Evolutionary conservation across 1,284 basidiomycete species (phyloP), one percentile per base, ranked within the genome.

Genomic region (Malassezia furfur): DNA sequence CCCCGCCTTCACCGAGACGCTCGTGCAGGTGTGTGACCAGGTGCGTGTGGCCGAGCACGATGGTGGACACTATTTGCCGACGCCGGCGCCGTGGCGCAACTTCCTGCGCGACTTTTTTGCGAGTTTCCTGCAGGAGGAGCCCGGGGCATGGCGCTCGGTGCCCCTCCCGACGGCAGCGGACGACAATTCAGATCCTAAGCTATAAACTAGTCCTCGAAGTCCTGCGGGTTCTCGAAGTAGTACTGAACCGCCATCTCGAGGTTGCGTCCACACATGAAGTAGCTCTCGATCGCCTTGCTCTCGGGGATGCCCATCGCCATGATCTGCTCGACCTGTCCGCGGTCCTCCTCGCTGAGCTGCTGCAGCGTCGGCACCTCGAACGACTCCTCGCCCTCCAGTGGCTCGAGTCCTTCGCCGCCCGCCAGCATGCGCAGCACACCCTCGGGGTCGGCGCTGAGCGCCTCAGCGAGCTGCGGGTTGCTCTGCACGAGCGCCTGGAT

Each of bases 221-320:
- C 58, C 15, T 48, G 43, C 14, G 54, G 54, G 48, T 60, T 60
- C 48, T 71, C 71, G 54, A 71, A 74, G 51, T 74, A 74, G 52
- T 72, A 74, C 59, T 72, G 70, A 17, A 74, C 65, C 5, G 71
- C 71, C 68, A 74, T 70, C 52, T 74, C 72, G 40, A 73, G 61
- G 47, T 74, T 74, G 41, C 66, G 61, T 19, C 68, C 72, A 45
- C 72, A 74, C 68, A 73, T 72, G 8, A 74, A 66, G 53, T 65
- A 74, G 32, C 52, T 57, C 48, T 73, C 71, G 41, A 73, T 70
- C 21, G 72, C 72, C 57, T 70, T 68, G 22, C 47, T 49, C 41
- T 72, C 66, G 4, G 70, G 68, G 22, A 74, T 70, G 28, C 72
- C 72, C 68, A 74, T 70, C 2, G 64, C 67, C 10, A 65, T 61